Conservation (phyloP, 495 filamentous ascomycete species). For the Daldinia decipiens region DNA sequence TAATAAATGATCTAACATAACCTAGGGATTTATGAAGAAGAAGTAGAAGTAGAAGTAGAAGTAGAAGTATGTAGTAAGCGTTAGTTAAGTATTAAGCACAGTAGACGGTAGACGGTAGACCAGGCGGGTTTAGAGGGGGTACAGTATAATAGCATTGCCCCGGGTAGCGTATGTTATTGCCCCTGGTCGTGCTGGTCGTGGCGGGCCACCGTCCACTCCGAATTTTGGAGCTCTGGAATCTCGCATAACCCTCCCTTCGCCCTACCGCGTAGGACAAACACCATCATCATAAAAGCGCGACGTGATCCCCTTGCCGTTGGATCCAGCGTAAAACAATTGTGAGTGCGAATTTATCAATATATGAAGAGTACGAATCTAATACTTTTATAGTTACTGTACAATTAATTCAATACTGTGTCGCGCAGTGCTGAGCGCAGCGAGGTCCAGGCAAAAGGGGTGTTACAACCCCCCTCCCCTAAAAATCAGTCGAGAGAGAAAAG, state of each 20-base stretch:
- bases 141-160: slow-evolving; percentile 6
- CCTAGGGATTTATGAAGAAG: not conserved
- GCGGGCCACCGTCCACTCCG: slow-evolving; percentile 36
- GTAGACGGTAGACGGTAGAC: not conserved
- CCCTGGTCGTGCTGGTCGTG: slow-evolving; percentile 18
- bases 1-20: not conserved
- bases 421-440: slow-evolving; percentile 29
- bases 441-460: slow-evolving; percentile 37
- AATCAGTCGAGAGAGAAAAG: slow-evolving; percentile 2
- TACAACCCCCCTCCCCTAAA: slow-evolving; percentile 28
- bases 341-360: not conserved
- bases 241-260: slow-evolving; percentile 40
- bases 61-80: not conserved
- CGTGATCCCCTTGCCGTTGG: slow-evolving; percentile 6
- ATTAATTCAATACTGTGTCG: slow-evolving; percentile 37
- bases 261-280: slow-evolving; percentile 46
- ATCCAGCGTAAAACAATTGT: slow-evolving; percentile 9
- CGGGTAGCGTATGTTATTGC: not conserved
- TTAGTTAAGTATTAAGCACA: not conserved
- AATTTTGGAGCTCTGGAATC: slow-evolving; percentile 43
- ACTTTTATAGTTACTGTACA: slow-evolving; percentile 12
- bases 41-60: slow-evolving; percentile 2
- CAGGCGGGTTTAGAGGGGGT: slow-evolving; percentile 1
- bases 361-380: slow-evolving; percentile 23
- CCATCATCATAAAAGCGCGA: slow-evolving; percentile 41